These are phyloP conservation scores for Strigomonas galati DNA, from an alignment of 208 protist species.

Conservation along the genomic window DNA sequence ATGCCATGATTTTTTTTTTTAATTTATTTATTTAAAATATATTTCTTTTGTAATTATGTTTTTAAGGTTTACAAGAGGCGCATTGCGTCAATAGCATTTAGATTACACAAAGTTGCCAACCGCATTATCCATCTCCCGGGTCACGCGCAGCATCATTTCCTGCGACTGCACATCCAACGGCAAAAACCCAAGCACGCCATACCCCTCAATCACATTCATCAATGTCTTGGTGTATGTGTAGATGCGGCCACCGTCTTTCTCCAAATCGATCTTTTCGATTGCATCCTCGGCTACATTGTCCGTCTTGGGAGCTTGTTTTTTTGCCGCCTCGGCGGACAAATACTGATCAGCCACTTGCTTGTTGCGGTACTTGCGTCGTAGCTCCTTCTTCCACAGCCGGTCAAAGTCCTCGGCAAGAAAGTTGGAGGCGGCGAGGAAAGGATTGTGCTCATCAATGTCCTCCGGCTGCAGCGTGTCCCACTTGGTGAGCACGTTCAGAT, in stretches of 20 bases:
- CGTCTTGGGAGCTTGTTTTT: constrained; percentile 6
- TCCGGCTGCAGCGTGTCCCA: constrained; percentile 87
- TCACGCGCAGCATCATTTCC: constrained; percentile 84
- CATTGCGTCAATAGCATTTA: neutral
- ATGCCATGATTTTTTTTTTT: neutral
- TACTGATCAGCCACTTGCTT: constrained; percentile 42
- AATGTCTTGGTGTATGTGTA: constrained; percentile 82
- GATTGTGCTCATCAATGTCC: constrained; percentile 66
- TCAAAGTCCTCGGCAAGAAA: constrained; percentile 83
- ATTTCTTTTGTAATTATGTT: no score
- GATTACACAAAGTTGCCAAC: constrained; percentile 68
- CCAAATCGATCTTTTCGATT: constrained; percentile 30
- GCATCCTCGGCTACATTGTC: no score
- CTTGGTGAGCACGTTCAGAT: constrained; percentile 98
- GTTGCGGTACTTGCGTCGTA: constrained; percentile 40
- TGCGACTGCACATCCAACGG: constrained; percentile 85
- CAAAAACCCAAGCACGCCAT: constrained; percentile 91
- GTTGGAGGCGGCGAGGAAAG: constrained; percentile 47
- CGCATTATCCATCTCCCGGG: constrained; percentile 80
- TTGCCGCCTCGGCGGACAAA: constrained; percentile 21
- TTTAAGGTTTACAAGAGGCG: neutral
- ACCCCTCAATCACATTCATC: constrained; percentile 94
- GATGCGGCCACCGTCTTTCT: constrained; percentile 54
- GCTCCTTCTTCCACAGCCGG: constrained; percentile 66
- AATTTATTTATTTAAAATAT: no score